These are phyloP conservation scores for Parachaetomium inaequale DNA, from an alignment of 495 filamentous ascomycete genomes.

Conservation along the genomic window DNA sequence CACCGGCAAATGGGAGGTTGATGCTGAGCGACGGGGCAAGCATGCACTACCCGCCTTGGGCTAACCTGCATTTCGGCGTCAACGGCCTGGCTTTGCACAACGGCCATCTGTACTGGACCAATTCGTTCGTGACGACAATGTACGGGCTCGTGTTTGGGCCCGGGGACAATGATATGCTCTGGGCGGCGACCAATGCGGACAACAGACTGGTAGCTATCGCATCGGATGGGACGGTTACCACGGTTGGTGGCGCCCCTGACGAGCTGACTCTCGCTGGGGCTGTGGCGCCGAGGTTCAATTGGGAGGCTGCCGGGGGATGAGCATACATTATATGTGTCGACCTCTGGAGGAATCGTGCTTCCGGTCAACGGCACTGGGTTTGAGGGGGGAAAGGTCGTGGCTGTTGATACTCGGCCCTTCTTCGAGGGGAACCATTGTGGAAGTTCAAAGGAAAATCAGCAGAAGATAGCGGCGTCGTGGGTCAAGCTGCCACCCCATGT, in stretches of 20 bases:
- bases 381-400: background rate
- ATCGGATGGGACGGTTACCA: background rate
- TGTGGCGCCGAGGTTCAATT: background rate
- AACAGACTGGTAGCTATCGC: background rate
- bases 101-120: background rate
- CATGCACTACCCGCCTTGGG: background rate
- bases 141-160: background rate
- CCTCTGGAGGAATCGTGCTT: background rate
- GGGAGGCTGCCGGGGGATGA: background rate
- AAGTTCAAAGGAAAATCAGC: too few relatives aligned
- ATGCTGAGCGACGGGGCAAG: background rate
- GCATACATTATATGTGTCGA: background rate
- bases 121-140: background rate
- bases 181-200: background rate
- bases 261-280: background rate
- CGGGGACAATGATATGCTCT: background rate
- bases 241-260: background rate
- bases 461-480: too few relatives aligned
- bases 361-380: background rate
- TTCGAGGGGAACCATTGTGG: too few relatives aligned
- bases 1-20: background rate
- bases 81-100: background rate
- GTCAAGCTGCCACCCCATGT: too few relatives aligned
- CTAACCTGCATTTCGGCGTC: background rate
- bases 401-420: background rate